phyloP scores from a whole-genome alignment of 805 yeast genomes.

The Scheffersomyces spartinae region DNA sequence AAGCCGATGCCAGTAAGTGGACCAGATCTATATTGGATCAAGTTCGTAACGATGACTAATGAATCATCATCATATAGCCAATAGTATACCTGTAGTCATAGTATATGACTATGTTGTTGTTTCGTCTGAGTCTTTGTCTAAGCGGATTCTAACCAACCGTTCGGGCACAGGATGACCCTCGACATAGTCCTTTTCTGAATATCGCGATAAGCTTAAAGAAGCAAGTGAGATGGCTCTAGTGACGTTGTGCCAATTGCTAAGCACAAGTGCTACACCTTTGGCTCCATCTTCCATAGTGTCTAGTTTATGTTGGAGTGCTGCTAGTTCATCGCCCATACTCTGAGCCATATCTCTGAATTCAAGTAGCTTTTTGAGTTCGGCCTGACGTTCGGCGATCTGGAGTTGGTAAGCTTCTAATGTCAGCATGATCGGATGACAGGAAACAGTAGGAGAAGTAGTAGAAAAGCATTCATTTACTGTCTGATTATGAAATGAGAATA shows the following conservation, averaged over 20 bases:
- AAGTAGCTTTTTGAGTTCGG: constrained; percentile 22
- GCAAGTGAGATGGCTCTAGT: constrained; percentile 27
- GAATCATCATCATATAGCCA: too few species aligned
- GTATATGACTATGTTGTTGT: too few species aligned
- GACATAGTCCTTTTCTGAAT: constrained; percentile 15
- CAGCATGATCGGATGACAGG: too few species aligned
- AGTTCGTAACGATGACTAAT: too few species aligned
- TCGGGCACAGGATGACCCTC: constrained; percentile 23
- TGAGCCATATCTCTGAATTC: constrained; percentile 21
- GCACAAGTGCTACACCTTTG: constrained; percentile 26
- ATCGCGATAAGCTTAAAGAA: constrained; percentile 25
- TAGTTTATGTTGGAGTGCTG: constrained; percentile 18
- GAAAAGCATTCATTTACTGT: too few species aligned
- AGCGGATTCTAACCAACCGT: constrained; percentile 22
- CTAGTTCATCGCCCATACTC: constrained; percentile 19
- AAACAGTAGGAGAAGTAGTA: too few species aligned
- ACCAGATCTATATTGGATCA: too few species aligned
- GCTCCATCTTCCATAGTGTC: constrained; percentile 30
- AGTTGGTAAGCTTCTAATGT: too few species aligned
- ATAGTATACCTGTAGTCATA: too few species aligned
- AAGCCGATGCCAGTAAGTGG: too few species aligned
- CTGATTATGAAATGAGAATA: too few species aligned
- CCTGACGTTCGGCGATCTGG: constrained; percentile 21
- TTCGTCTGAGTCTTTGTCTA: constrained; percentile 16
- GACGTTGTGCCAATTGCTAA: constrained; percentile 32